Conservation (phyloP, 257 asterid species). For the Lantana camara region DNA sequence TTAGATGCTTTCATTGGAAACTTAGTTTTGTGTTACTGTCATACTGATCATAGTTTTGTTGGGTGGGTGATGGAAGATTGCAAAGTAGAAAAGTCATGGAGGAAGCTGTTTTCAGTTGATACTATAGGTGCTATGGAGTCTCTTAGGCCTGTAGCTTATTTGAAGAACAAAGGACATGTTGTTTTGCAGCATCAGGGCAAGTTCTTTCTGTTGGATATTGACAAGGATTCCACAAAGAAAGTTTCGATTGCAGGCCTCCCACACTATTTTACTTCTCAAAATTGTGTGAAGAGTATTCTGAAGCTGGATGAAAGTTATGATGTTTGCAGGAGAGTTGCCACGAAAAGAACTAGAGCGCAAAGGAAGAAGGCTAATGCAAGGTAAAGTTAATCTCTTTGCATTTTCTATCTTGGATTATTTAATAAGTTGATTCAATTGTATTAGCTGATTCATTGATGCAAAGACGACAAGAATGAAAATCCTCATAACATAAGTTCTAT, state of each 20-base stretch:
- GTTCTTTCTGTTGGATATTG: slow-evolving; percentile 8
- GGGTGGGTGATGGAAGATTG: slow-evolving; percentile 30
- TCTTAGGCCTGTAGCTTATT: slow-evolving; percentile 12
- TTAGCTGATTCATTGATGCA: no score
- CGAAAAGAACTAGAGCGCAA: background rate
- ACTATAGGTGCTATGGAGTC: background rate
- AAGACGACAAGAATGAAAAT: no score
- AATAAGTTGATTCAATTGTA: no score
- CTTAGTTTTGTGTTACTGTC: background rate
- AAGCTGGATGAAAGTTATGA: background rate
- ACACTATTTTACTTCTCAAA: background rate
- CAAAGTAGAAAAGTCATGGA: slow-evolving; percentile 9
- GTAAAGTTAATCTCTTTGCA: background rate
- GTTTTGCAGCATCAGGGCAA: background rate
- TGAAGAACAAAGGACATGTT: slow-evolving; percentile 3
- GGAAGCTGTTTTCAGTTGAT: slow-evolving; percentile 7
- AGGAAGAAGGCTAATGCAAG: slow-evolving; percentile 5
- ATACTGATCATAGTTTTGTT: background rate
- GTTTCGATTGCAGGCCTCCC: background rate
- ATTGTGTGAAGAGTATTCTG: background rate
- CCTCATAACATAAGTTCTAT: no score
- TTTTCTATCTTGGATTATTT: background rate
- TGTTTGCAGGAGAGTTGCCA: background rate
- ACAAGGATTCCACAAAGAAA: background rate
- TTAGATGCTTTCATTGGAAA: slow-evolving; percentile 17